Conservation (phyloP, 2,329 filamentous ascomycete genomes). For the Phialophora tarda region DNA sequence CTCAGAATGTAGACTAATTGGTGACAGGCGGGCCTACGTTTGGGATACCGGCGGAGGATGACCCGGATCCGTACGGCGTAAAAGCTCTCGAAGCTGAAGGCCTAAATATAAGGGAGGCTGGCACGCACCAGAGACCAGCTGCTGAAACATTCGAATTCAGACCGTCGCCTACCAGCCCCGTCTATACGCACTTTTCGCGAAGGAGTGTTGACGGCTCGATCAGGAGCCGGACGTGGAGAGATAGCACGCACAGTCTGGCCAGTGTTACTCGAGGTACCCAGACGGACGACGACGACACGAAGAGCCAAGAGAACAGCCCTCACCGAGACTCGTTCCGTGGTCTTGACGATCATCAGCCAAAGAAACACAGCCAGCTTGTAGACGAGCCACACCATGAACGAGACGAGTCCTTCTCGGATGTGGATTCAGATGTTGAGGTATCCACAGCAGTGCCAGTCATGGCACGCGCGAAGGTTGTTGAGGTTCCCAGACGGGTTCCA, state of each 20-base stretch:
- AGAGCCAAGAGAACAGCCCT: slow-evolving; percentile 59
- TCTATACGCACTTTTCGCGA: slow-evolving; percentile 62
- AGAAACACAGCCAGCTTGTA: slow-evolving; percentile 34
- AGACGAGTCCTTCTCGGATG: slow-evolving; percentile 36
- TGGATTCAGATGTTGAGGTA: slow-evolving; percentile 49
- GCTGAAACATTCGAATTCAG: slow-evolving; percentile 84
- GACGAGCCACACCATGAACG: slow-evolving; percentile 21
- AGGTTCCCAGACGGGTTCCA: slow-evolving; percentile 78
- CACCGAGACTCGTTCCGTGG: slow-evolving; percentile 34
- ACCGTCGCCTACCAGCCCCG: slow-evolving; percentile 75
- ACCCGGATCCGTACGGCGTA: slow-evolving; percentile 91
- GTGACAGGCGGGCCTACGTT: slow-evolving; percentile 59
- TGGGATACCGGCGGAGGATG: slow-evolving; percentile 76
- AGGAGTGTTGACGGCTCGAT: slow-evolving; percentile 76
- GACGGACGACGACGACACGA: slow-evolving; percentile 67
- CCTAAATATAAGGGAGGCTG: slow-evolving; percentile 88
- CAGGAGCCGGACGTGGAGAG: slow-evolving; percentile 68
- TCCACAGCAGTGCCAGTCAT: slow-evolving; percentile 70
- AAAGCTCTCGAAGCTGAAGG: slow-evolving; percentile 89
- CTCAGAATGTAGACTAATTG: slow-evolving; percentile 31
- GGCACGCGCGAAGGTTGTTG: slow-evolving; percentile 79
- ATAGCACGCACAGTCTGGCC: slow-evolving; percentile 70
- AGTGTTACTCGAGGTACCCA: slow-evolving; percentile 67
- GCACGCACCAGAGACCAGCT: slow-evolving; percentile 71
- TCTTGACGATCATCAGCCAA: slow-evolving; percentile 16